Evolutionary conservation across 176 grass and related monocot species (phyloP), one percentile per base, ranked within the genome.

Genomic region (Miscanthus lutarioriparius): DNA sequence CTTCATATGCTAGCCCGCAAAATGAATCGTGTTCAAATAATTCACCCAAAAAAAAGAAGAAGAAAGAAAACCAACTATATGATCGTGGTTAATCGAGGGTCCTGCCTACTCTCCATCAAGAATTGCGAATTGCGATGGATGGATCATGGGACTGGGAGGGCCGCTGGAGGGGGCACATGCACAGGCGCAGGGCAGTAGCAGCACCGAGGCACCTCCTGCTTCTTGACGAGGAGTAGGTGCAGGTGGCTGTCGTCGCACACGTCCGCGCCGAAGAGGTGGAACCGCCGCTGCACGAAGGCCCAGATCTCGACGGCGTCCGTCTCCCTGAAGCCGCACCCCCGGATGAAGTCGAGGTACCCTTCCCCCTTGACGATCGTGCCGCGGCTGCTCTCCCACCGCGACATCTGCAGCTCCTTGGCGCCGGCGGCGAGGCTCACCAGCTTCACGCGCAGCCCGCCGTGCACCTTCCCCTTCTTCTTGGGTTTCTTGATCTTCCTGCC

Each of bases 191-290:
- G 10, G 27, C 77, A 67, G 26, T 2, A n/a, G 26, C 26, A 7
- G 61, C 77, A 79, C 16, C 5, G 16, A 9, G 26, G 7, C 22
- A 0, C 20, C 59, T 28, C 23, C 8, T 56, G 51, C 51, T 35
- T 67, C 44, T 69, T 80, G 43, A 68, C 75, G 81, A 86, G 32
- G 32, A 93, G 64, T 26, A 93, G 15, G 70, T 74, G 81, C 47
- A 96, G 72, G 16, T 14, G 39, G 43, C 94, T 87, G 32, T 85
- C 81, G 69, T 79, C 67, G 73, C 27, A 56, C 71, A 93, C 47
- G 51, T 30, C 70, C n/a, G 0, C 7, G 38, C 54, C 86, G 58
- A 80, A 72, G 74, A 78, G 20, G 1, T 1, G n/a, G 14, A 87
- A 41, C 35, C 1, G 6, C 1, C 85, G 70, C 69, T 78, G 22